A percentile compares a stretch with the other conserved stretches of the same genome.
Evolutionary conservation across 805 yeast genomes (phyloP).

Genomic region (Kodamaea neixiangensis): DNA sequence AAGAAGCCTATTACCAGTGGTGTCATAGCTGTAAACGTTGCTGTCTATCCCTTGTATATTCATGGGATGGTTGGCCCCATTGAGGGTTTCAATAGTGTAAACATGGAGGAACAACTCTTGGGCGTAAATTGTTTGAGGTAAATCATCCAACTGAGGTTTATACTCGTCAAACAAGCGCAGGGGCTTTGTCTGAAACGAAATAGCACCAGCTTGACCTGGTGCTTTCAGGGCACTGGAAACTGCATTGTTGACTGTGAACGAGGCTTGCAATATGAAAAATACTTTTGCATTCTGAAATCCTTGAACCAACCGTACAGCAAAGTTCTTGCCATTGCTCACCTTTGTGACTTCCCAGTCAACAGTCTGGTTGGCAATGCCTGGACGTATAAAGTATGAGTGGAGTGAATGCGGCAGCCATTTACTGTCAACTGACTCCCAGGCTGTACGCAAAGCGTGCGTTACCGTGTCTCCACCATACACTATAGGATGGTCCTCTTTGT

Average conservation of each 20-base stretch:
- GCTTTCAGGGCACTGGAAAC: slow-evolving; percentile 16
- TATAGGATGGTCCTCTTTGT: slow-evolving; percentile 22
- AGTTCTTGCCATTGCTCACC: slow-evolving; percentile 25
- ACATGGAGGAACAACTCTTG: slow-evolving; percentile 29
- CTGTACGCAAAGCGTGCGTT: slow-evolving; percentile 26
- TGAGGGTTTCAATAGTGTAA: slow-evolving; percentile 22
- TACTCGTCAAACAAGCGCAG: slow-evolving; percentile 13
- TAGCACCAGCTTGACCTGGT: neutral
- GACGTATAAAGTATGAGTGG: slow-evolving; percentile 30
- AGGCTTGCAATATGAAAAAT: slow-evolving; percentile 23
- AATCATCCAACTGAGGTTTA: slow-evolving; percentile 12
- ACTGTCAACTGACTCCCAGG: slow-evolving; percentile 28
- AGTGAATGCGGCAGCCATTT: slow-evolving; percentile 27
- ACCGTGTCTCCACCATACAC: slow-evolving; percentile 33
- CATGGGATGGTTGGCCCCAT: slow-evolving; percentile 1
- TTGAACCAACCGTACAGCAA: slow-evolving; percentile 23
- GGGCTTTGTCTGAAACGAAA: slow-evolving; percentile 12
- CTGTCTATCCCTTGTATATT: neutral
- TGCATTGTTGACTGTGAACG: slow-evolving; percentile 17
- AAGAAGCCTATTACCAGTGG: slow-evolving; percentile 18
- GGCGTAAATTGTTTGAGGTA: slow-evolving; percentile 25
- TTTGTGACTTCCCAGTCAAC: slow-evolving; percentile 28
- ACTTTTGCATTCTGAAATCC: slow-evolving; percentile 23
- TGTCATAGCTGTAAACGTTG: neutral
- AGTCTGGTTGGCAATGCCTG: slow-evolving; percentile 21